phyloP scores from a whole-genome alignment of 2,329 filamentous ascomycete species.

The Aspergillus chevalieri region DNA sequence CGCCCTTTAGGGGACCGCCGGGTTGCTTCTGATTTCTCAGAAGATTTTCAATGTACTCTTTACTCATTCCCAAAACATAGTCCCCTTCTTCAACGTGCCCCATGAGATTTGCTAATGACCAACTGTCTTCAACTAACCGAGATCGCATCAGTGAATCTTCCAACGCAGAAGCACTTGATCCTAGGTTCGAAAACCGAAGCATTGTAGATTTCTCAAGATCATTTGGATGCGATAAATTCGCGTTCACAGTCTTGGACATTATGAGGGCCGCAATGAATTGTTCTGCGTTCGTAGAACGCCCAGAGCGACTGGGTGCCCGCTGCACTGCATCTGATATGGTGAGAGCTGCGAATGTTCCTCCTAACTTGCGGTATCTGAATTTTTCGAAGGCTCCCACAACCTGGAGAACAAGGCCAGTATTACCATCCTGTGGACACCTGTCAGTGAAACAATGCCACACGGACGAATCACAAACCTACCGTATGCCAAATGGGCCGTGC shows the following conservation, averaged over 20 bases:
- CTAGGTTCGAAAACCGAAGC: constrained; percentile 46
- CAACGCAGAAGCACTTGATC: constrained; percentile 26
- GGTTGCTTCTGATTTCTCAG: constrained; percentile 42
- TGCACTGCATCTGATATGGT: constrained; percentile 46
- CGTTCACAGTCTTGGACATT: constrained; percentile 44
- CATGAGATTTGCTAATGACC: constrained; percentile 46
- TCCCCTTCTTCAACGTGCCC: constrained; percentile 50
- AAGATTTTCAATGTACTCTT: constrained; percentile 52
- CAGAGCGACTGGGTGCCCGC: constrained; percentile 24
- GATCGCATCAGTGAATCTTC: constrained; percentile 30
- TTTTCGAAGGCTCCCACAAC: constrained; percentile 66
- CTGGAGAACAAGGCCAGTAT: constrained; percentile 62
- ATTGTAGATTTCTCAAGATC: constrained; percentile 39
- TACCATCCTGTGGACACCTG: constrained; percentile 54
- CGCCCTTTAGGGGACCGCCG: constrained; percentile 14
- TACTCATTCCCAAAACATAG: constrained; percentile 50
- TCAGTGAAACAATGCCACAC: not conserved
- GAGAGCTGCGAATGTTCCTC: constrained; percentile 63
- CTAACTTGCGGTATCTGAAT: constrained; percentile 68
- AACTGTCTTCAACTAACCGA: constrained; percentile 46
- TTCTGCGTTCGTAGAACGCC: constrained; percentile 24
- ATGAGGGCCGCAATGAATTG: constrained; percentile 42
- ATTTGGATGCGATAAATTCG: constrained; percentile 42
- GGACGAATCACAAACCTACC: constrained; percentile 29
- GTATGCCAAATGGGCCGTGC: constrained; percentile 57